Percentiles rank a stretch among this genome's conserved stretches.
These are phyloP conservation scores for Brassica rapa DNA, from an alignment of 345 rosid species.

Conservation along the genomic window DNA sequence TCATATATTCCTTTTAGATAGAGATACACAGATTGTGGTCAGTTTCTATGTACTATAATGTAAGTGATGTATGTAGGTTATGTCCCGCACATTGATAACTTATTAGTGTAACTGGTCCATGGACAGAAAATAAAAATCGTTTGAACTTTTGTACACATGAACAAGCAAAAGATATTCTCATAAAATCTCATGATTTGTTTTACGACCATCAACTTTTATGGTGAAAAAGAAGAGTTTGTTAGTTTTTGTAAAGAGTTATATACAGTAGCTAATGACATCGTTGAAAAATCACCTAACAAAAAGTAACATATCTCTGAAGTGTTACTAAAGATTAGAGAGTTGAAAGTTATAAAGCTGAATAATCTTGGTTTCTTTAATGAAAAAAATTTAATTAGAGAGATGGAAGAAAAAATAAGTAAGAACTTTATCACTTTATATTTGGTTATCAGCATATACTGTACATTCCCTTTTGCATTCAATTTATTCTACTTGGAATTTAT, in stretches of 20 bases:
- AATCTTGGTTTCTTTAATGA: not conserved
- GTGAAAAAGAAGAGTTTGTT: not conserved
- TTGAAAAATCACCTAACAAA: not conserved
- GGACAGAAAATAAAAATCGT: conserved; percentile 20
- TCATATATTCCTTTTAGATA: conserved; percentile 27
- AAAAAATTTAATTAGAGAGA: not conserved
- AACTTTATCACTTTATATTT: conserved; percentile 4
- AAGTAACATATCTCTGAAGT: not conserved
- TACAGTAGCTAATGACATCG: conserved; percentile 4
- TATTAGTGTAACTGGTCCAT: conserved; percentile 8
- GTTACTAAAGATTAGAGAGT: not conserved
- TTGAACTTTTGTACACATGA: conserved; percentile 28
- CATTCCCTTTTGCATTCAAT: not conserved
- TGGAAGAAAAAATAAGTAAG: not conserved
- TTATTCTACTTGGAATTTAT: not conserved
- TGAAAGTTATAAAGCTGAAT: conserved; percentile 4
- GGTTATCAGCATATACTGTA: not conserved
- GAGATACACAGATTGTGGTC: conserved; percentile 5
- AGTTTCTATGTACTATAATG: conserved; percentile 10
- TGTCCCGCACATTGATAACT: conserved; percentile 15
- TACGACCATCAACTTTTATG: conserved; percentile 15
- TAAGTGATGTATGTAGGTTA: conserved; percentile 18
- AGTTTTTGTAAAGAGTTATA: not conserved
- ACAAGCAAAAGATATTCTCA: conserved; percentile 35
- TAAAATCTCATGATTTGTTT: conserved; percentile 21